Conservation (phyloP, 169 alveolate species). For the Haemoproteus tartakovskyi region DNA sequence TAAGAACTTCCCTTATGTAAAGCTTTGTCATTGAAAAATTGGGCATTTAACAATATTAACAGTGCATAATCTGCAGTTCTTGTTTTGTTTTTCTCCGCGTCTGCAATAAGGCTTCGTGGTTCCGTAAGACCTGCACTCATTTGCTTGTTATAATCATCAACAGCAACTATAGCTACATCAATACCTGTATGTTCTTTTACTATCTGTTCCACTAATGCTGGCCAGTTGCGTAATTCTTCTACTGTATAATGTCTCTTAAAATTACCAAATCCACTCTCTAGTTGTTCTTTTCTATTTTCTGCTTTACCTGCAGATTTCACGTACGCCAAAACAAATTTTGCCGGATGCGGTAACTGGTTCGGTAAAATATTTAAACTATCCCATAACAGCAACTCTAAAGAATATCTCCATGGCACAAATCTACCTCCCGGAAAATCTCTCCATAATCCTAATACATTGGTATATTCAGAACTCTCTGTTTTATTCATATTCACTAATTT, state of each 20-base stretch:
- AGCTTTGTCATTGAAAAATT: too few relatives aligned
- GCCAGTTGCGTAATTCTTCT: too few relatives aligned
- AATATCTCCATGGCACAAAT: constrained; percentile 22
- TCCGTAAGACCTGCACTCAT: too few relatives aligned
- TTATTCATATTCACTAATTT: constrained; percentile 1
- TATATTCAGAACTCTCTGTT: constrained; percentile 13
- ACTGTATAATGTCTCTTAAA: too few relatives aligned
- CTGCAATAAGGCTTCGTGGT: too few relatives aligned
- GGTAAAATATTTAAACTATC: constrained; percentile 25
- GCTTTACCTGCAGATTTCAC: background rate
- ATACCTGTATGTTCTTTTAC: background rate
- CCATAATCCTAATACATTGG: constrained; percentile 42
- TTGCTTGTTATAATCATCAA: constrained; percentile 22
- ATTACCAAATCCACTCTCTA: background rate
- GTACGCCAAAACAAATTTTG: constrained; percentile 10
- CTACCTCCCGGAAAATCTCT: constrained; percentile 37
- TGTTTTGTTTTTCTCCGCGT: too few relatives aligned
- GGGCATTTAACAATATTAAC: too few relatives aligned
- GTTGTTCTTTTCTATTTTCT: background rate
- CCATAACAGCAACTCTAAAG: constrained; percentile 53
- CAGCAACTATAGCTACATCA: constrained; percentile 23
- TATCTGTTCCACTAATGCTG: too few relatives aligned
- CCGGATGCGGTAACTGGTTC: constrained; percentile 56
- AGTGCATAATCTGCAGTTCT: too few relatives aligned
- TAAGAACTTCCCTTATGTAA: too few relatives aligned